These are phyloP conservation scores for Phialocephala subalpina DNA, from an alignment of 2,329 filamentous ascomycete species.

Conservation along the genomic window DNA sequence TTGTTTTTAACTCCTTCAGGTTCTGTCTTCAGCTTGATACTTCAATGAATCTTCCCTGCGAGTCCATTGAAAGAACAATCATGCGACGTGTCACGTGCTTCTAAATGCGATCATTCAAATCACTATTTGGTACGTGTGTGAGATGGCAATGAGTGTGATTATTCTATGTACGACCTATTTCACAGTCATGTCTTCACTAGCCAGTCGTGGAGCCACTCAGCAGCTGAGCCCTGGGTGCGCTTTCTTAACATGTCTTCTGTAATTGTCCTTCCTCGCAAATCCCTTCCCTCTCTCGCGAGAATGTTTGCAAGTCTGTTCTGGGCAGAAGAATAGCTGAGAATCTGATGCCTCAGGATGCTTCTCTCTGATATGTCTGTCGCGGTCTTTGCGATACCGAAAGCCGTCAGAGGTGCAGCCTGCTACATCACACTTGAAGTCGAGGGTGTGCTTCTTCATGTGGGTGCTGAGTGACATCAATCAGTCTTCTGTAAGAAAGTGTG, in stretches of 20 bases:
- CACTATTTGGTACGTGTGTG: too few relatives aligned
- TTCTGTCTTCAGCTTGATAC: too few relatives aligned
- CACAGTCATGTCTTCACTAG: background rate
- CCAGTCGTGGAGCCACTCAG: background rate
- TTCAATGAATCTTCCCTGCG: too few relatives aligned
- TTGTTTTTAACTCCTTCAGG: too few relatives aligned
- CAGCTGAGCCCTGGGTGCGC: background rate
- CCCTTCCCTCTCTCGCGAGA: background rate
- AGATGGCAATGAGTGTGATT: background rate
- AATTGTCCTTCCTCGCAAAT: background rate
- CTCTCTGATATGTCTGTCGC: background rate
- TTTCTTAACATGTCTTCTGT: background rate
- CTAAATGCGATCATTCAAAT: too few relatives aligned
- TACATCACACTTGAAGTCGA: background rate
- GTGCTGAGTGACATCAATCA: background rate
- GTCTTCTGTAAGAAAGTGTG: background rate
- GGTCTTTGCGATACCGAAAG: background rate
- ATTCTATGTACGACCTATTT: background rate
- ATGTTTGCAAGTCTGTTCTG: background rate
- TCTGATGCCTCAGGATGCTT: background rate
- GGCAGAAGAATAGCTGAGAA: background rate
- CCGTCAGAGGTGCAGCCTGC: background rate
- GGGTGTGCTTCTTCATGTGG: background rate
- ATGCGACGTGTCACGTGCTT: too few relatives aligned
- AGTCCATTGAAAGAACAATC: too few relatives aligned